Base-by-base conservation (phyloP, 495 filamentous ascomycete genomes). In the Jackrogersella minutella region DNA sequence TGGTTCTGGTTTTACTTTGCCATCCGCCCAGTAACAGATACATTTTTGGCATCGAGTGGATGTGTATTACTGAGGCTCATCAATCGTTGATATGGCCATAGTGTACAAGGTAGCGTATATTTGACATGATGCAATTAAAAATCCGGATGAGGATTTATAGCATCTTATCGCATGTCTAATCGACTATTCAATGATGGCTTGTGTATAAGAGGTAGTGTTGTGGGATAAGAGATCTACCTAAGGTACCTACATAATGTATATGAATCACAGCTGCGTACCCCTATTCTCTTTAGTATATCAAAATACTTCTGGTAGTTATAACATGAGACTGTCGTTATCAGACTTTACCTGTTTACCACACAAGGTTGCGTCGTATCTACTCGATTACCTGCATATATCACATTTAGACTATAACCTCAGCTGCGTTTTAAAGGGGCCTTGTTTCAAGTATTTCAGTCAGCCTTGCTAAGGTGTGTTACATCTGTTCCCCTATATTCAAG, bases 401-500 rank as follows among this genome's bases (percentile, higher is more conserved):
- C 19, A 22, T 13, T 13, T 13, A 26, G 5, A 41, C n/a, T 41
- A 56, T 46, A 58, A 5, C 2, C n/a, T 26, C 22, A 43, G n/a
- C 22, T 41, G 1, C 17, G 5, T 50, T 31, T 52, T 21, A 6
- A 30, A 44, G 10, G 39, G 39, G 13, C 10, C 16, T 28, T 36
- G 37, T 53, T 53, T 62, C 47, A 28, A 31, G 14, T 24, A 30
- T 34, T 16, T 26, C 49, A 47, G 17, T 36, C 19, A 46, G 10
- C 7, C 22, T 26, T 28, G 26, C 34, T 37, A 31, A 58, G 55
- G 54, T 31, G 54, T 65, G 54, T 59, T 58, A 30, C 62, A 65
- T 39, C 10, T 37, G 13, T 54, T 53, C 39, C 37, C 28, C 47
- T 53, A 46, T 26, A 28, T 44, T 34, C 54, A 58, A 52, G 16